These are phyloP conservation scores for Cutaneotrichosporon curvatum DNA, from an alignment of 1,284 basidiomycete genomes.

Conservation along the genomic window DNA sequence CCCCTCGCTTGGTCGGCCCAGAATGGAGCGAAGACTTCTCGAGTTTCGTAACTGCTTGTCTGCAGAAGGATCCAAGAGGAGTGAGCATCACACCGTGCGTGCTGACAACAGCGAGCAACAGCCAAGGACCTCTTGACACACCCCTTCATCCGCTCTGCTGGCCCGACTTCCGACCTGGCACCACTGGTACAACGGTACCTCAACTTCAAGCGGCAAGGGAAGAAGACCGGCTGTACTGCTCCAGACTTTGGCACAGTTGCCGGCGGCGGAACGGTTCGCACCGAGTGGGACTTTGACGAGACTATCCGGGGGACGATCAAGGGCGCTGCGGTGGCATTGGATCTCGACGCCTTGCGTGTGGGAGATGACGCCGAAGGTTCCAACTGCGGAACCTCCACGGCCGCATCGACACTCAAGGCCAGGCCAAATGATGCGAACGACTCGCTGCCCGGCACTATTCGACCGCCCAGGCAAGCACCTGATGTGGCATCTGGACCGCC, in stretches of 20 bases:
- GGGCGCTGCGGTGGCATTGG: conserved; percentile 52
- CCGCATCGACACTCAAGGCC: neutral
- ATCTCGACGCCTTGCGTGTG: conserved; percentile 50
- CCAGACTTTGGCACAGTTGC: conserved; percentile 17
- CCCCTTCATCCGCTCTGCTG: conserved; percentile 77
- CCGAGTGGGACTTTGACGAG: conserved; percentile 88
- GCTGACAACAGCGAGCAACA: conserved; percentile 61
- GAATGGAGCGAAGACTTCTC: conserved; percentile 75
- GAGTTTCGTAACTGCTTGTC: conserved; percentile 81
- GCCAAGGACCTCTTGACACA: conserved; percentile 88
- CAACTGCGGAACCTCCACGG: neutral
- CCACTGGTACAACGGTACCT: conserved; percentile 79
- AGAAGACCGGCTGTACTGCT: conserved; percentile 47
- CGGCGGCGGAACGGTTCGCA: conserved; percentile 57
- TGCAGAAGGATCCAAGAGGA: conserved; percentile 79
- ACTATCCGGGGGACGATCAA: conserved; percentile 57
- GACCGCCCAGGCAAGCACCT: too few species aligned
- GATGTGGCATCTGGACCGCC: neutral
- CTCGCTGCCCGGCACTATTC: too few species aligned
- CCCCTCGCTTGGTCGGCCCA: conserved; percentile 60
- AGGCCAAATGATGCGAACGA: too few species aligned
- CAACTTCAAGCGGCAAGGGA: conserved; percentile 52
- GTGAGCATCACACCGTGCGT: too few species aligned
- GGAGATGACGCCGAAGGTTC: neutral
- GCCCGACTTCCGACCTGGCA: conserved; percentile 70